Percentiles rank a stretch among this genome's conserved stretches.
phyloP scores from a whole-genome alignment of 1,284 basidiomycete genomes.

The Sanghuangporus baumii region DNA sequence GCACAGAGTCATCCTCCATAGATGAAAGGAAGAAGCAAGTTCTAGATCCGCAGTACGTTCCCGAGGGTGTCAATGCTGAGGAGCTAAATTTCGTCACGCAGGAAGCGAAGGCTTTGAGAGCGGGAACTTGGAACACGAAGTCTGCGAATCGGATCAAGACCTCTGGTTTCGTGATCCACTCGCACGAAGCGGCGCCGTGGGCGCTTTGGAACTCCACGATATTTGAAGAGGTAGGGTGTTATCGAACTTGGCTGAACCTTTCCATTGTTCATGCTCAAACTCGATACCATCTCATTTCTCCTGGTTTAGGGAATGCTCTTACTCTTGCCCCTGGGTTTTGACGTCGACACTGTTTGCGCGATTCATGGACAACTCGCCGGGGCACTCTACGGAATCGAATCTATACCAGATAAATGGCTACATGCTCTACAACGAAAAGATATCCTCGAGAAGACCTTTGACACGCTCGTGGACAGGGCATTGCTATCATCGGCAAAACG shows the following conservation, averaged over 20 bases:
- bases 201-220: slow-evolving; percentile 11
- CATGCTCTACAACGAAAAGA: slow-evolving; percentile 5
- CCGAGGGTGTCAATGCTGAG: background rate
- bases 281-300: background rate
- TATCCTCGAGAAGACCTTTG: slow-evolving; percentile 5
- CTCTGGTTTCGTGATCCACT: slow-evolving; percentile 15
- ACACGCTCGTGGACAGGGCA: slow-evolving; percentile 7
- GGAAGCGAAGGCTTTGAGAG: slow-evolving; percentile 12
- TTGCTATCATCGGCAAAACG: background rate
- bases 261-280: background rate
- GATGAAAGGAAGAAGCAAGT: slow-evolving; percentile 4
- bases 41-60: background rate
- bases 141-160: slow-evolving; percentile 4
- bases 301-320: slow-evolving; percentile 10
- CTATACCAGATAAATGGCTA: slow-evolving; percentile 8
- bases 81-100: background rate
- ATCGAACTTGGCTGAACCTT: background rate
- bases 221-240: slow-evolving; percentile 10
- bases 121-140: slow-evolving; percentile 9
- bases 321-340: slow-evolving; percentile 9
- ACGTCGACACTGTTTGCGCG: slow-evolving; percentile 15
- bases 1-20: background rate
- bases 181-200: slow-evolving; percentile 14
- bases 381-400: slow-evolving; percentile 8
- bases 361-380: slow-evolving; percentile 14